A percentile compares a stretch with the other conserved stretches of the same genome.
These are phyloP conservation scores for Obba rivulosa DNA, from an alignment of 768 basidiomycete genomes.

Conservation along the genomic window DNA sequence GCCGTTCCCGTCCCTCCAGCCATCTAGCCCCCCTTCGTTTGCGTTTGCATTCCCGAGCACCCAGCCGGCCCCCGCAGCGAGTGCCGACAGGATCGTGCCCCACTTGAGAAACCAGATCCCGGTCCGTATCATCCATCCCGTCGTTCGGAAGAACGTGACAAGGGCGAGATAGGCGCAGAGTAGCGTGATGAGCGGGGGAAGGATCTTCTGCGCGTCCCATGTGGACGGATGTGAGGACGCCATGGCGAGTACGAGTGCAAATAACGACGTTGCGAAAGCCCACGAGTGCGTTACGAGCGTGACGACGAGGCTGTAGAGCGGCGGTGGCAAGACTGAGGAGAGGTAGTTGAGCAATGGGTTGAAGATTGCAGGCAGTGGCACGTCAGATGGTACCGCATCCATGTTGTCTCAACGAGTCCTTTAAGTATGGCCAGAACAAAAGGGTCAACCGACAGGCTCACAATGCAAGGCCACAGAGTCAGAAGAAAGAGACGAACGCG, in stretches of 20 bases:
- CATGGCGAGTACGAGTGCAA: conserved; percentile 43
- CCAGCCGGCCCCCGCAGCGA: conserved; percentile 55
- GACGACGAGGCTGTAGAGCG: conserved; percentile 47
- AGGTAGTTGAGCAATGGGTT: conserved; percentile 52
- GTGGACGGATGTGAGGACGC: conserved; percentile 46
- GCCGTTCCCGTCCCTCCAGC: conserved; percentile 22
- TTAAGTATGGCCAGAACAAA: background rate
- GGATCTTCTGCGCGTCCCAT: conserved; percentile 62
- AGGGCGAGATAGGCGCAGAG: conserved; percentile 72
- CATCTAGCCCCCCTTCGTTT: conserved; percentile 28
- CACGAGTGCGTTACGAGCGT: conserved; percentile 48
- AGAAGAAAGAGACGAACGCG: no score
- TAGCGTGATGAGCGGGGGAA: conserved; percentile 72
- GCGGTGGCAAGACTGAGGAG: conserved; percentile 47
- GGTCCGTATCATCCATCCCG: conserved; percentile 66
- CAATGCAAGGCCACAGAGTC: no score
- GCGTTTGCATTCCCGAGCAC: conserved; percentile 34
- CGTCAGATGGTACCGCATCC: background rate
- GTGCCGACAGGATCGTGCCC: conserved; percentile 52
- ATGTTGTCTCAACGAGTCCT: background rate
- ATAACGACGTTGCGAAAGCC: conserved; percentile 43
- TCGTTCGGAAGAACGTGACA: conserved; percentile 73
- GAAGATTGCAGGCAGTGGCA: conserved; percentile 42
- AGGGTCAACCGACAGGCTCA: no score
- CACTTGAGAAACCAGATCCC: conserved; percentile 72